Evolutionary conservation across 352 stramenopile species (phyloP).

Genomic region (Phytophthora cajani): DNA sequence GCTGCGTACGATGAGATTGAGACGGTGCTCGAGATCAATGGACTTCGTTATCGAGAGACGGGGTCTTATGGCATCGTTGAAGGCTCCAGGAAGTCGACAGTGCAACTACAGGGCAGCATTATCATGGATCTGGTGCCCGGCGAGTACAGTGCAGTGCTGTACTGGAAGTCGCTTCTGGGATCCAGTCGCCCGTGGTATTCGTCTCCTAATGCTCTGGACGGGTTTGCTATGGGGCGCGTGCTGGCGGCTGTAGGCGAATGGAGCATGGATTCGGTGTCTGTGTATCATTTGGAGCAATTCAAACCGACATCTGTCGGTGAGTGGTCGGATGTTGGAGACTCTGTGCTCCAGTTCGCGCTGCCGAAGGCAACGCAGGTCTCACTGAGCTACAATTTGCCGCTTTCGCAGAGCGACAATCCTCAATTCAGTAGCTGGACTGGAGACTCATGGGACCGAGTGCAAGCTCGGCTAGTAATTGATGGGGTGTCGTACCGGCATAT

Average conservation of each 20-base stretch:
- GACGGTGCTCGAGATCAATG: slow-evolving; percentile 67
- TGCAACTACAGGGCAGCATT: slow-evolving; percentile 67
- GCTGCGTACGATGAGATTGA: slow-evolving; percentile 69
- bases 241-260: slow-evolving; percentile 62
- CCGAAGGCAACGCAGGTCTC: slow-evolving; percentile 60
- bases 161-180: slow-evolving; percentile 58
- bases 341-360: slow-evolving; percentile 74
- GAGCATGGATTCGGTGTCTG: slow-evolving; percentile 51
- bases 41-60: slow-evolving; percentile 70
- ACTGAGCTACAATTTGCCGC: slow-evolving; percentile 77
- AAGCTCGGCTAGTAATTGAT: slow-evolving; percentile 72
- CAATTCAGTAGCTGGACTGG: slow-evolving; percentile 60
- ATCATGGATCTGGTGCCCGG: slow-evolving; percentile 70
- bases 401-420: slow-evolving; percentile 77
- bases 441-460: slow-evolving; percentile 58
- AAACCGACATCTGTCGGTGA: slow-evolving; percentile 36
- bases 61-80: slow-evolving; percentile 67
- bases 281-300: slow-evolving; percentile 63
- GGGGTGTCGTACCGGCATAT: slow-evolving; percentile 72
- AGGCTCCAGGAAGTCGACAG: slow-evolving; percentile 58
- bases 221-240: slow-evolving; percentile 73
- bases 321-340: slow-evolving; percentile 84
- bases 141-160: slow-evolving; percentile 64
- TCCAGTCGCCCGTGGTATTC: slow-evolving; percentile 76
- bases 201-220: slow-evolving; percentile 59